A percentile compares a stretch with the other conserved stretches of the same genome.
These are phyloP conservation scores for Nannizzia gypsea DNA, from an alignment of 2,329 filamentous ascomycete species.

Conservation along the genomic window DNA sequence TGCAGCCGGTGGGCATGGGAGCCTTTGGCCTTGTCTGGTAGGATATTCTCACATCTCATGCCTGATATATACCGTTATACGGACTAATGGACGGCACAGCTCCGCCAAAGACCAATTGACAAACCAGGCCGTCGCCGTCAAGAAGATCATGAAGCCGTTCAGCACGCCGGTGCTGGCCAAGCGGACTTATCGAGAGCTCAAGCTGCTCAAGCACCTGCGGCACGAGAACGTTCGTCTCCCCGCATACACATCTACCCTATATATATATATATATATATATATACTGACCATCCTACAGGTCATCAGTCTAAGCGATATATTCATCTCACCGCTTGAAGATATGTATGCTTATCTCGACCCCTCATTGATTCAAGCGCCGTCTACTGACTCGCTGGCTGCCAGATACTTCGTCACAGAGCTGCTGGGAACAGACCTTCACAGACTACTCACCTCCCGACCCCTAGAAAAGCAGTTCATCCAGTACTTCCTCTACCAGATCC, in stretches of 20 bases:
- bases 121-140: slow-evolving; percentile 89
- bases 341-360: slow-evolving; percentile 49
- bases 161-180: slow-evolving; percentile 98
- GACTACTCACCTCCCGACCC: slow-evolving; percentile 84
- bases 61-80: too few relatives aligned
- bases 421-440: slow-evolving; percentile 89
- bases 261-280: background rate
- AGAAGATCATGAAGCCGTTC: slow-evolving; percentile 99
- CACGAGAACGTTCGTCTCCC: slow-evolving; percentile 72
- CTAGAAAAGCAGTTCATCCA: slow-evolving; percentile 99
- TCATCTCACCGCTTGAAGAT: slow-evolving; percentile 96
- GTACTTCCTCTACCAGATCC: slow-evolving; percentile 98
- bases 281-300: slow-evolving; percentile 46
- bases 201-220: slow-evolving; percentile 88
- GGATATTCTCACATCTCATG: too few relatives aligned
- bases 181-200: slow-evolving; percentile 92
- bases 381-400: slow-evolving; percentile 8
- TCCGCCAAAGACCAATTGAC: slow-evolving; percentile 97
- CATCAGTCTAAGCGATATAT: slow-evolving; percentile 97
- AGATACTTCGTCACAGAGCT: slow-evolving; percentile 98
- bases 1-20: slow-evolving; percentile 98
- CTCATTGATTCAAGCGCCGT: too few relatives aligned
- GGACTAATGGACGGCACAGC: too few relatives aligned
- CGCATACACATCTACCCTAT: background rate
- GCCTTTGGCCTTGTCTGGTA: slow-evolving; percentile 98